These are phyloP conservation scores for Trichosphaerium sp. DNA, from an alignment of 78 protist species.

Conservation along the genomic window DNA sequence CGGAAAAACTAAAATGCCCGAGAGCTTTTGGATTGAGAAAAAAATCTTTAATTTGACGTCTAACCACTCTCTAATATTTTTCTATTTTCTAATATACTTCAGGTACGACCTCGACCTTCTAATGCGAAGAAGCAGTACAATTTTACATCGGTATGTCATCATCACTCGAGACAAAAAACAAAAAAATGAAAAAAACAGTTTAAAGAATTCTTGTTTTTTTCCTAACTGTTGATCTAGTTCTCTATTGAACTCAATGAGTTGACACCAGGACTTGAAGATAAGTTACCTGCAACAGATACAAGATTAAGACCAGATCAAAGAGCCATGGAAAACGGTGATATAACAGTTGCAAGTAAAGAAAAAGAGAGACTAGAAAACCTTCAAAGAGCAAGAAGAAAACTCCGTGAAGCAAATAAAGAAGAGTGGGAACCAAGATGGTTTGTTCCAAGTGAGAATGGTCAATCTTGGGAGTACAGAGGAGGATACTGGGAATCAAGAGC, in stretches of 20 bases:
- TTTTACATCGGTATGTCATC: conserved; percentile 18
- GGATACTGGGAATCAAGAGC: too few species aligned
- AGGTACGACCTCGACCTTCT: not conserved
- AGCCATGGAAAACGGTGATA: not conserved
- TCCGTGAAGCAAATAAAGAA: not conserved
- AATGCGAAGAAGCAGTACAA: not conserved
- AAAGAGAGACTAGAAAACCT: too few species aligned
- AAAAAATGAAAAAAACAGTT: conserved; percentile 27
- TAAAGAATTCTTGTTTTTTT: not conserved
- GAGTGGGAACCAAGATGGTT: not conserved
- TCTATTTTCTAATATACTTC: conserved; percentile 20
- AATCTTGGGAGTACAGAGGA: conserved; percentile 28
- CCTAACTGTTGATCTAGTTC: not conserved
- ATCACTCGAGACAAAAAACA: conserved; percentile 1
- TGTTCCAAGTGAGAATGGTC: not conserved
- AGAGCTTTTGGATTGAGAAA: too few species aligned
- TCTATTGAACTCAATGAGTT: conserved; percentile 1
- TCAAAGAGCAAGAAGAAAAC: too few species aligned
- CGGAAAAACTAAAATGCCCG: too few species aligned
- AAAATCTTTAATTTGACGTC: too few species aligned
- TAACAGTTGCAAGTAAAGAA: too few species aligned
- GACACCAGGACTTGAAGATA: conserved; percentile 12
- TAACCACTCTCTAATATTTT: conserved; percentile 45
- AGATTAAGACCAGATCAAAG: conserved; percentile 37
- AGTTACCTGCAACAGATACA: conserved; percentile 43